These are phyloP conservation scores for Aspergillus novoparasiticus DNA, from an alignment of 2,329 filamentous ascomycete genomes.

Conservation along the genomic window DNA sequence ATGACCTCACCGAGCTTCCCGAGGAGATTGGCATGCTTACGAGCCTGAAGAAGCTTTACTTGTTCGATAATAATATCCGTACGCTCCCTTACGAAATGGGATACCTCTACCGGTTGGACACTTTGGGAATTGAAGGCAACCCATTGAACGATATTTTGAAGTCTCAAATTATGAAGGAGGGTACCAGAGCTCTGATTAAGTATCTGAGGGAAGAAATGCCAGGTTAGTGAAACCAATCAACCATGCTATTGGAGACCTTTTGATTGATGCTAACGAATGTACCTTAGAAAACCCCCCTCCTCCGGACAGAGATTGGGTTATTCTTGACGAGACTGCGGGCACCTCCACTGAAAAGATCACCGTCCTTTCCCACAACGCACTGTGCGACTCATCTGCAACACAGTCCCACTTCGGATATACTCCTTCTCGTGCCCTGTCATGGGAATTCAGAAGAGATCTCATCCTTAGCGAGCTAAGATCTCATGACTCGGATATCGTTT, in stretches of 20 bases:
- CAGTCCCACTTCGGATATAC: slow-evolving; percentile 86
- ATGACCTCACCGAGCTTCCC: slow-evolving; percentile 79
- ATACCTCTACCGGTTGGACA: slow-evolving; percentile 82
- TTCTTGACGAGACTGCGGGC: slow-evolving; percentile 61
- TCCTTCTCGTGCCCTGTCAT: slow-evolving; percentile 75
- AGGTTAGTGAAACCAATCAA: slow-evolving; percentile 59
- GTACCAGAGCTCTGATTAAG: slow-evolving; percentile 81
- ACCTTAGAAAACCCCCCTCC: slow-evolving; percentile 73
- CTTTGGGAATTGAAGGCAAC: slow-evolving; percentile 90
- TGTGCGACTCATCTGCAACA: slow-evolving; percentile 92
- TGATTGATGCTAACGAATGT: background rate
- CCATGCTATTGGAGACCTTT: background rate
- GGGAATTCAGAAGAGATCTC: slow-evolving; percentile 81
- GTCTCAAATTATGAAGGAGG: slow-evolving; percentile 80
- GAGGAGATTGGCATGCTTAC: slow-evolving; percentile 96
- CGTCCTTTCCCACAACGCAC: slow-evolving; percentile 90
- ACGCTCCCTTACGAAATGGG: slow-evolving; percentile 84
- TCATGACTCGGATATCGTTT: slow-evolving; percentile 84
- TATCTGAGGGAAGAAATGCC: slow-evolving; percentile 82
- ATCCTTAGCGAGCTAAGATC: slow-evolving; percentile 81
- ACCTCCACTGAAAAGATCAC: slow-evolving; percentile 67
- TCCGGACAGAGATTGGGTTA: slow-evolving; percentile 72
- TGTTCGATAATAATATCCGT: slow-evolving; percentile 89
- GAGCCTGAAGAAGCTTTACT: slow-evolving; percentile 78
- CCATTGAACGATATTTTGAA: slow-evolving; percentile 76